phyloP scores from a whole-genome alignment of 2,329 filamentous ascomycete species.

The Thyridium curvatum region DNA sequence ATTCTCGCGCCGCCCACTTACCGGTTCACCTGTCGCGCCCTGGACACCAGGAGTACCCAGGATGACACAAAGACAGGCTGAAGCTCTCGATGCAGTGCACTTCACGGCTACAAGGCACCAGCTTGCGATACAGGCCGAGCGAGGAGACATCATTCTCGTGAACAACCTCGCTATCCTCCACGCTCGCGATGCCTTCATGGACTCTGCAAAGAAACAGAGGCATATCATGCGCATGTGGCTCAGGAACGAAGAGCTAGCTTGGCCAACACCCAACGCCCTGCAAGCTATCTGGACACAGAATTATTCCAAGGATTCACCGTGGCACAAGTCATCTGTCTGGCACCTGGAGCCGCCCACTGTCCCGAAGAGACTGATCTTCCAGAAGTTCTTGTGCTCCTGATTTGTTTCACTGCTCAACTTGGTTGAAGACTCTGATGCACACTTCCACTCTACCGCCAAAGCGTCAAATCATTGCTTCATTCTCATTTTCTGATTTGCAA shows the following conservation, averaged over 20 bases:
- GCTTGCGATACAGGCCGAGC: slow-evolving; percentile 35
- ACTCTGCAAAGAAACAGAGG: slow-evolving; percentile 36
- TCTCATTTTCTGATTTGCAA: too few relatives aligned
- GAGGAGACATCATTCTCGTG: slow-evolving; percentile 47
- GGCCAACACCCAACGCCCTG: slow-evolving; percentile 38
- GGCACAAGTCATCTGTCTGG: too few relatives aligned
- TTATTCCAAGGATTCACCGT: too few relatives aligned
- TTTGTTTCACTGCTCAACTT: too few relatives aligned
- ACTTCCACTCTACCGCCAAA: too few relatives aligned
- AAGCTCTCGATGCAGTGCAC: background rate
- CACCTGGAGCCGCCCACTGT: too few relatives aligned
- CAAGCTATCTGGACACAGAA: slow-evolving; percentile 33
- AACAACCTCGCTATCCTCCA: slow-evolving; percentile 52
- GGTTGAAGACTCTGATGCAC: too few relatives aligned
- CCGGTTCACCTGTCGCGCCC: slow-evolving; percentile 41
- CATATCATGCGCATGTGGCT: slow-evolving; percentile 45
- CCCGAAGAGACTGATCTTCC: too few relatives aligned
- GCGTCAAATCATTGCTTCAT: too few relatives aligned
- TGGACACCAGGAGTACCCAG: background rate
- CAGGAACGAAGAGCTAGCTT: slow-evolving; percentile 40
- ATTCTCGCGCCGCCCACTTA: slow-evolving; percentile 53
- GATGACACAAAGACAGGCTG: background rate
- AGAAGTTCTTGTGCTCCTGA: too few relatives aligned
- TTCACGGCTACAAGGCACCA: background rate
- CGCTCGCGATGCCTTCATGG: slow-evolving; percentile 41